These are phyloP conservation scores for Amanita thiersii DNA, from an alignment of 768 basidiomycete genomes.

Conservation along the genomic window DNA sequence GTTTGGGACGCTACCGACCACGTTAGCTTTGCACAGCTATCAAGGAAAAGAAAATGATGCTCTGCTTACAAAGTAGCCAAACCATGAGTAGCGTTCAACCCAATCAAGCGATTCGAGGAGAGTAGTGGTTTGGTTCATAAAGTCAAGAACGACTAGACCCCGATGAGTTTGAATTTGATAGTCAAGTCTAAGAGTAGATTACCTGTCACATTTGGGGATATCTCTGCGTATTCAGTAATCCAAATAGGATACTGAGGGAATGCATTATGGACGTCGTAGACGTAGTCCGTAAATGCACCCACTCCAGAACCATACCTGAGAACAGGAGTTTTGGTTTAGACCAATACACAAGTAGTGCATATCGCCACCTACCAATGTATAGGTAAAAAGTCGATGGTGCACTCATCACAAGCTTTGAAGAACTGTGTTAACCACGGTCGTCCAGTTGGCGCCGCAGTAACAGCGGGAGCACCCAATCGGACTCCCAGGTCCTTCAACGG, in stretches of 20 bases:
- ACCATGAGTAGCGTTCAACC: constrained; percentile 62
- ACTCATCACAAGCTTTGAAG: constrained; percentile 41
- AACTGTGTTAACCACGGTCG: constrained; percentile 48
- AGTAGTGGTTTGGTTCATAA: constrained; percentile 49
- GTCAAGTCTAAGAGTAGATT: constrained; percentile 2
- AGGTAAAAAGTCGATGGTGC: constrained; percentile 42
- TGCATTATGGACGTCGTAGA: constrained; percentile 42
- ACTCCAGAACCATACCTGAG: constrained; percentile 51
- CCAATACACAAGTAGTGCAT: constrained; percentile 19
- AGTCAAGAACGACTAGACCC: constrained; percentile 35
- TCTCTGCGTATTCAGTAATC: constrained; percentile 61
- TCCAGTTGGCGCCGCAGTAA: constrained; percentile 43
- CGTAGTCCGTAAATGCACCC: constrained; percentile 45
- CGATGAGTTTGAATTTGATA: not conserved
- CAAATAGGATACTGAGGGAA: constrained; percentile 48
- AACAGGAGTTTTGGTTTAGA: constrained; percentile 14
- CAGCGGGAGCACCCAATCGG: constrained; percentile 50
- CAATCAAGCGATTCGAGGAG: constrained; percentile 48
- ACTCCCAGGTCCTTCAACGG: constrained; percentile 43
- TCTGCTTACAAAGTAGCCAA: constrained; percentile 43
- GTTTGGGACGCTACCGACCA: constrained; percentile 28
- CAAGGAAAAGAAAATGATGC: constrained; percentile 3
- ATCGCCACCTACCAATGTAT: constrained; percentile 32
- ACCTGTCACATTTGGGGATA: constrained; percentile 36
- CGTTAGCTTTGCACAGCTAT: constrained; percentile 1